Evolutionary conservation across 768 basidiomycete genomes (phyloP).

Genomic region (Leccinum ochraceum): DNA sequence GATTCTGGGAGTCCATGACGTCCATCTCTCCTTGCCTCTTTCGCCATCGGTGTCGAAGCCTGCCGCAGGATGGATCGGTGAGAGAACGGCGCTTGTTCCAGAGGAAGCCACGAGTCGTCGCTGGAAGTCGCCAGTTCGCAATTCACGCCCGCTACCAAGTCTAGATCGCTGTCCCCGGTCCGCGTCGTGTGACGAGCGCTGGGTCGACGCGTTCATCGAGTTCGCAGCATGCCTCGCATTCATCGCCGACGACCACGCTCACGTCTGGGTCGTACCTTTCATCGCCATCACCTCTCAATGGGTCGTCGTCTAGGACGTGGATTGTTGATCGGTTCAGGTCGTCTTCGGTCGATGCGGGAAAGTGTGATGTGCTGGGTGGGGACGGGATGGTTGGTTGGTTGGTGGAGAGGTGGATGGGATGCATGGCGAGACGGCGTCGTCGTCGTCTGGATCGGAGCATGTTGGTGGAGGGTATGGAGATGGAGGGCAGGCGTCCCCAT

Average conservation of each 20-base stretch:
- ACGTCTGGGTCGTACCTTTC: conserved; percentile 8
- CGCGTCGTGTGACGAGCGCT: neutral
- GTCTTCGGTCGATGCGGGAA: too few species aligned
- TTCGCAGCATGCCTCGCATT: conserved; percentile 5
- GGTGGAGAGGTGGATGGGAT: too few species aligned
- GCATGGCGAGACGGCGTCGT: too few species aligned
- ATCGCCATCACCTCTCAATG: conserved; percentile 3
- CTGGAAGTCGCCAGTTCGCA: neutral
- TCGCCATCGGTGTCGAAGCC: conserved; percentile 2
- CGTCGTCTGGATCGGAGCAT: neutral
- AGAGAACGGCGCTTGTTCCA: neutral
- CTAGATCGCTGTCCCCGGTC: too few species aligned
- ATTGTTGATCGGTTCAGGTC: too few species aligned
- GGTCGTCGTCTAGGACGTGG: too few species aligned
- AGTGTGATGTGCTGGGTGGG: too few species aligned
- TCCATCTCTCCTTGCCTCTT: neutral
- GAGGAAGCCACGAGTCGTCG: conserved; percentile 1
- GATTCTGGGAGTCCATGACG: too few species aligned
- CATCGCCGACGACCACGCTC: conserved; percentile 12
- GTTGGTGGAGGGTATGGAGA: neutral
- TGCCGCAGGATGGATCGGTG: conserved; percentile 7
- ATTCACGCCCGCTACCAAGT: conserved; percentile 8
- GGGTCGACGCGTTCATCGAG: conserved; percentile 14
- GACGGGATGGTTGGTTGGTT: too few species aligned
- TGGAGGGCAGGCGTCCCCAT: too few species aligned